phyloP scores from a whole-genome alignment of 495 filamentous ascomycete genomes.

The Cairneyella variabilis region DNA sequence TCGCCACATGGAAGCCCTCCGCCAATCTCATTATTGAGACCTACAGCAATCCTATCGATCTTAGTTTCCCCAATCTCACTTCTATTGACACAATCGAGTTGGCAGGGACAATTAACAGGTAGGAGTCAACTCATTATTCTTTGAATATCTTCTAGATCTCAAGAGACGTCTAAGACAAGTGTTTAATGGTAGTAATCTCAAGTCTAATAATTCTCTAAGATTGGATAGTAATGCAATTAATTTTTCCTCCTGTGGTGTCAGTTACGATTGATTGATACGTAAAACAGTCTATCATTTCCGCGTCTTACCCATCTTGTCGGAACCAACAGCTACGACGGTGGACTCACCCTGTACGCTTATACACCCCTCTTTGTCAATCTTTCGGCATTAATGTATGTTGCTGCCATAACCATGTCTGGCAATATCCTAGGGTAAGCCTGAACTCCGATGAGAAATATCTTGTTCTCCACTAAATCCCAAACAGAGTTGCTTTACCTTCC shows the following conservation, averaged over 20 bases:
- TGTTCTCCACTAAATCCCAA: neutral
- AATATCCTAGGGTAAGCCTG: neutral
- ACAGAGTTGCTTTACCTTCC: neutral
- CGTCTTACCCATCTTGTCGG: too few relatives aligned
- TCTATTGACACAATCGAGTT: neutral
- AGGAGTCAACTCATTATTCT: neutral
- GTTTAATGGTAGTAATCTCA: neutral
- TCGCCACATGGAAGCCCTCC: neutral
- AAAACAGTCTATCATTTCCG: neutral
- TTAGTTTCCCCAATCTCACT: neutral
- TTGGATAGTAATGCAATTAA: neutral
- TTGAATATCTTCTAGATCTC: neutral
- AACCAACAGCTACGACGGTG: neutral
- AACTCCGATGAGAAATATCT: too few relatives aligned
- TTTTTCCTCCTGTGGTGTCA: neutral
- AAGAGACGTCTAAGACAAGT: neutral
- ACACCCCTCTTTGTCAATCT: neutral
- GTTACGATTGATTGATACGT: neutral
- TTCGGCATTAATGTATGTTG: neutral
- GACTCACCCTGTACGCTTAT: neutral
- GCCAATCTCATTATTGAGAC: neutral
- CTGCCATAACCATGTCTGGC: neutral
- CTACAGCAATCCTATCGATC: neutral
- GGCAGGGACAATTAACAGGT: neutral
- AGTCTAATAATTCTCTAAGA: neutral